phyloP scores from a whole-genome alignment of 257 asterid genomes.

The Fraxinus anomala region DNA sequence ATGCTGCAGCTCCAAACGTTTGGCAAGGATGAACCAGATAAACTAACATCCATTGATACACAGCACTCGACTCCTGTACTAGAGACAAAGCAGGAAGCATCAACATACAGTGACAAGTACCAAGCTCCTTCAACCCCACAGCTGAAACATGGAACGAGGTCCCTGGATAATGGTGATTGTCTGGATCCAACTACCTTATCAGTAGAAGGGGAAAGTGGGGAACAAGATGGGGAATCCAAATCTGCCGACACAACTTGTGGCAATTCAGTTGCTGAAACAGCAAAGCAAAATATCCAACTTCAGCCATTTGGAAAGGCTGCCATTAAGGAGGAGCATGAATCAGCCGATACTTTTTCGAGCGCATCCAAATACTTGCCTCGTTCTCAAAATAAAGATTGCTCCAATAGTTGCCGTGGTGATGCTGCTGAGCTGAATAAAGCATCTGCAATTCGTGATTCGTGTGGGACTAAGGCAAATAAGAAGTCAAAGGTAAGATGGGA shows the following conservation, averaged over 20 bases:
- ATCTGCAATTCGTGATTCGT: constrained; percentile 26
- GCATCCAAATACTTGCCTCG: constrained; percentile 15
- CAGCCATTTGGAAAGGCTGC: constrained; percentile 6
- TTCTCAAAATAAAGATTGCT: constrained; percentile 24
- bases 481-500: constrained; percentile 40
- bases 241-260: constrained; percentile 47
- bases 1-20: constrained; percentile 33
- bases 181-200: constrained; percentile 42
- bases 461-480: constrained; percentile 39
- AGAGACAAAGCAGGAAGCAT: constrained; percentile 27
- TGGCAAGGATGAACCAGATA: constrained; percentile 20
- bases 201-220: constrained; percentile 30
- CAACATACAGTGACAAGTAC: constrained; percentile 39
- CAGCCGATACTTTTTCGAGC: constrained; percentile 16
- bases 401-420: constrained; percentile 10
- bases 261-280: constrained; percentile 34
- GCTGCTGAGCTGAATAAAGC: constrained; percentile 31
- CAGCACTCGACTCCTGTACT: constrained; percentile 16
- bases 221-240: constrained; percentile 49
- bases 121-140: constrained; percentile 60
- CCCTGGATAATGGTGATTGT: constrained; percentile 36
- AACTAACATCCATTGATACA: constrained; percentile 13
- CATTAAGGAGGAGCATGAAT: constrained; percentile 36
- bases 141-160: constrained; percentile 42
- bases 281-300: constrained; percentile 21